These are phyloP conservation scores for Coniochaeta pulveracea DNA, from an alignment of 2,329 filamentous ascomycete genomes.

Conservation along the genomic window DNA sequence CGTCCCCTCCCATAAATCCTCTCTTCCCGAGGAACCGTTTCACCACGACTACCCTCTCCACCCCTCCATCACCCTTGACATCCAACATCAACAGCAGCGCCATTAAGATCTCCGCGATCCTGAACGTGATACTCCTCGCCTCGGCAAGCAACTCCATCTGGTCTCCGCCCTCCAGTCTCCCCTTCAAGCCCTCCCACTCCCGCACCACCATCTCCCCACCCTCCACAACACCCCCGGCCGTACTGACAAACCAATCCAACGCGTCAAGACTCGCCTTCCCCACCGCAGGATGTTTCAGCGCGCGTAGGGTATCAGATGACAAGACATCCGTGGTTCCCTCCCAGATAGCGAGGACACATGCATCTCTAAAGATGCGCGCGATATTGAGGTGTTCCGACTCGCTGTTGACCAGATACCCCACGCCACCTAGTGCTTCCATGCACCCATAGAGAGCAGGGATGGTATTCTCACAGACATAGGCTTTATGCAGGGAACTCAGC, in stretches of 20 bases:
- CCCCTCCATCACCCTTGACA: slow-evolving; percentile 22
- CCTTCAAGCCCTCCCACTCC: slow-evolving; percentile 28
- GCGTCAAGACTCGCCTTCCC: slow-evolving; percentile 27
- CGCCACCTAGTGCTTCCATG: slow-evolving; percentile 55
- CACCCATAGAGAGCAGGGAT: slow-evolving; percentile 40
- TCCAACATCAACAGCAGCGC: slow-evolving; percentile 31
- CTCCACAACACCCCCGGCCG: slow-evolving; percentile 11
- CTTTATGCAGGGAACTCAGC: slow-evolving; percentile 49
- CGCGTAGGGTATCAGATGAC: slow-evolving; percentile 36
- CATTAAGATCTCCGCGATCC: slow-evolving; percentile 30
- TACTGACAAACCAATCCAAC: slow-evolving; percentile 26
- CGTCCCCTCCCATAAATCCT: slow-evolving; percentile 10
- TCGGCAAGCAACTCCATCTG: slow-evolving; percentile 30
- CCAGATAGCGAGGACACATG: slow-evolving; percentile 48
- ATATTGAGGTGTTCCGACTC: slow-evolving; percentile 56
- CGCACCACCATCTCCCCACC: slow-evolving; percentile 14
- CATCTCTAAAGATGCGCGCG: slow-evolving; percentile 54
- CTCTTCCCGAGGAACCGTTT: slow-evolving; percentile 23
- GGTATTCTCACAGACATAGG: slow-evolving; percentile 38
- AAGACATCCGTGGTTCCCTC: slow-evolving; percentile 62
- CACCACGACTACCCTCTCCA: slow-evolving; percentile 26
- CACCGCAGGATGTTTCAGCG: slow-evolving; percentile 30
- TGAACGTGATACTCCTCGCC: slow-evolving; percentile 31
- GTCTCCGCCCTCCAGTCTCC: slow-evolving; percentile 19
- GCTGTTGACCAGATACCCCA: slow-evolving; percentile 52